phyloP scores from a whole-genome alignment of 805 yeast species.

The Saccharomycopsis synnaedendra region DNA sequence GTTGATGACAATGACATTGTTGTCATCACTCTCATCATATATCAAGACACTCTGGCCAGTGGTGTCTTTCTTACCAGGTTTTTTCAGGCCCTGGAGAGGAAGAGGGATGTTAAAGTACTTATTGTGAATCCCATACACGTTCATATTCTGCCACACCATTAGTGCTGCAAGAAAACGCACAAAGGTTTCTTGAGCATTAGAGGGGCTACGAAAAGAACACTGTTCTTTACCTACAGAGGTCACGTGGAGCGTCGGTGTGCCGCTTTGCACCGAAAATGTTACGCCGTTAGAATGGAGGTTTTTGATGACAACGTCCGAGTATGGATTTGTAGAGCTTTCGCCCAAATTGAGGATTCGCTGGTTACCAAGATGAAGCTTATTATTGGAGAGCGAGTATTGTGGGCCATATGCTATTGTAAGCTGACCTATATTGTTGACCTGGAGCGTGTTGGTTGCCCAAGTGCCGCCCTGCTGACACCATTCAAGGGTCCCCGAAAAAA shows the following conservation, averaged over 20 bases:
- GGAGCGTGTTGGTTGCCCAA: conserved; percentile 6
- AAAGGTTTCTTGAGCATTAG: conserved; percentile 20
- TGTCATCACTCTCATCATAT: conserved; percentile 15
- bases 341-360: not conserved
- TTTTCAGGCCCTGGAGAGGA: conserved; percentile 10
- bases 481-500: conserved; percentile 16
- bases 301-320: conserved; percentile 18
- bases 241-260: conserved; percentile 29
- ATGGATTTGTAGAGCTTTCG: not conserved
- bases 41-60: conserved; percentile 15
- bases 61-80: not conserved
- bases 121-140: conserved; percentile 40
- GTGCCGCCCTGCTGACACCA: conserved; percentile 8
- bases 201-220: conserved; percentile 5
- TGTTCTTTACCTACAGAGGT: conserved; percentile 7
- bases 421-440: conserved; percentile 13
- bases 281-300: conserved; percentile 23
- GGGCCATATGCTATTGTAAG: conserved; percentile 2
- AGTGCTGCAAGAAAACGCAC: conserved; percentile 33
- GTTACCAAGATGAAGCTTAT: conserved; percentile 3
- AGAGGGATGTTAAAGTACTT: conserved; percentile 32
- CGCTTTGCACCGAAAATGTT: conserved; percentile 15
- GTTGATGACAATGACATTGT: conserved; percentile 14
- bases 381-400: conserved; percentile 1
- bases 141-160: conserved; percentile 46